A percentile compares a stretch with the other conserved stretches of the same genome.
These are phyloP conservation scores for Golubevia sp. DNA, from an alignment of 1,284 basidiomycete species.

Conservation along the genomic window DNA sequence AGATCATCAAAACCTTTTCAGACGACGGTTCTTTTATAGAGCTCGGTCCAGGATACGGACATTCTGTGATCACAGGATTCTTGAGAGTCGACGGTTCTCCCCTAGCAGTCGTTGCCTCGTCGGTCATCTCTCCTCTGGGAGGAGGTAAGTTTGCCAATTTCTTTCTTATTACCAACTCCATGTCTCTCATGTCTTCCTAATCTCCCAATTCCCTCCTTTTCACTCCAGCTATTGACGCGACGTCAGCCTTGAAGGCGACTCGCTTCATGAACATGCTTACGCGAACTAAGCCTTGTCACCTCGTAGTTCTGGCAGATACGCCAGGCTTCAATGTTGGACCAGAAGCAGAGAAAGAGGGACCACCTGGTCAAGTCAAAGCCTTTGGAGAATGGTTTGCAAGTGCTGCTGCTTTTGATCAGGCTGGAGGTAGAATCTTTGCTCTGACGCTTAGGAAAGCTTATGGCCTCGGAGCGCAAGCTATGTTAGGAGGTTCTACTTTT, in stretches of 20 bases:
- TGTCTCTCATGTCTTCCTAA: too few species aligned
- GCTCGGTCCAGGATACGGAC: slow-evolving; percentile 21
- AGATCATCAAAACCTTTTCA: slow-evolving; percentile 22
- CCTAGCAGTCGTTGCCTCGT: slow-evolving; percentile 28
- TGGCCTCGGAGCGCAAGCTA: slow-evolving; percentile 33
- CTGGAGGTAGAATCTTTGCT: background rate
- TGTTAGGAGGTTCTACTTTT: slow-evolving; percentile 29
- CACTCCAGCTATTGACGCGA: slow-evolving; percentile 24
- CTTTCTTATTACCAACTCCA: too few species aligned
- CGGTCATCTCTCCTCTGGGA: slow-evolving; percentile 22
- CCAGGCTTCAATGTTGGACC: slow-evolving; percentile 44
- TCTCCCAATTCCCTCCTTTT: background rate
- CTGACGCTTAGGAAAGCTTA: slow-evolving; percentile 26
- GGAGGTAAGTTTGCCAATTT: too few species aligned
- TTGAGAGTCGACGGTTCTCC: slow-evolving; percentile 18
- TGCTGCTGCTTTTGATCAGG: background rate
- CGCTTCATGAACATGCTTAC: slow-evolving; percentile 27
- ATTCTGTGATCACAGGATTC: slow-evolving; percentile 27
- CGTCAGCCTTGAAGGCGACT: slow-evolving; percentile 26
- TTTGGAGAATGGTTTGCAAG: background rate
- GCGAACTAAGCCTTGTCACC: slow-evolving; percentile 18
- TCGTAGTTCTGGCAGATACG: slow-evolving; percentile 32
- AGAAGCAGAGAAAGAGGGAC: slow-evolving; percentile 19
- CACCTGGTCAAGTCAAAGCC: background rate
- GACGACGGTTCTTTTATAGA: slow-evolving; percentile 32